phyloP scores from a whole-genome alignment of 2,329 filamentous ascomycete species.

The Ophiognomonia clavigignenti-juglandacearum region DNA sequence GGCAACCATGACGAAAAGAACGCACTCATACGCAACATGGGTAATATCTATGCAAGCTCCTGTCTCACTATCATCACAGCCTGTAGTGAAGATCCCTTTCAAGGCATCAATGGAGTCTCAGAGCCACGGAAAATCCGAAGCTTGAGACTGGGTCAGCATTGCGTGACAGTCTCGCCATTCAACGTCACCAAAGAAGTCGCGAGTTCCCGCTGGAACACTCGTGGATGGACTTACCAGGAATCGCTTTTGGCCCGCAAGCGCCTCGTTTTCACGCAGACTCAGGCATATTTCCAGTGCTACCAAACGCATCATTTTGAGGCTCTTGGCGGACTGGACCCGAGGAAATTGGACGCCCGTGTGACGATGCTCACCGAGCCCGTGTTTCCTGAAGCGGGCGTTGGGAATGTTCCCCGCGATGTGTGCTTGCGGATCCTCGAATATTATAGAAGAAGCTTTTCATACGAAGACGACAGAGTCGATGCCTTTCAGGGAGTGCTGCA shows the following conservation, averaged over 20 bases:
- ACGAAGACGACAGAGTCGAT: background rate
- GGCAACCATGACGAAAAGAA: constrained; percentile 11
- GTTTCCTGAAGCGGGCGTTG: background rate
- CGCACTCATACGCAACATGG: constrained; percentile 31
- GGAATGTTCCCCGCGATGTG: background rate
- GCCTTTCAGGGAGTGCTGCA: background rate
- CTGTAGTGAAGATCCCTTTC: constrained; percentile 26
- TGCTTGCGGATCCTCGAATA: background rate
- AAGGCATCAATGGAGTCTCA: constrained; percentile 30
- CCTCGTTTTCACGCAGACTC: constrained; percentile 33
- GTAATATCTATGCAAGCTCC: constrained; percentile 30
- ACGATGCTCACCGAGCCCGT: background rate
- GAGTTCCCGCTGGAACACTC: constrained; percentile 28
- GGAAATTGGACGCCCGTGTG: background rate
- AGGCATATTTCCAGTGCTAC: constrained; percentile 34
- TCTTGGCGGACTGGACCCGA: background rate
- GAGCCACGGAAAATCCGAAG: too few relatives aligned
- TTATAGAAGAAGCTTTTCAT: background rate
- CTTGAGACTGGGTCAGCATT: background rate
- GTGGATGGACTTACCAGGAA: constrained; percentile 37
- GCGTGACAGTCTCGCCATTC: background rate
- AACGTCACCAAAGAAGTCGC: constrained; percentile 4
- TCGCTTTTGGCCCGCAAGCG: constrained; percentile 30
- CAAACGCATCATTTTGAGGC: background rate
- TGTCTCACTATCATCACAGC: constrained; percentile 34